phyloP scores from a whole-genome alignment of 2,329 filamentous ascomycete genomes.

The Hymenoscyphus albidus region DNA sequence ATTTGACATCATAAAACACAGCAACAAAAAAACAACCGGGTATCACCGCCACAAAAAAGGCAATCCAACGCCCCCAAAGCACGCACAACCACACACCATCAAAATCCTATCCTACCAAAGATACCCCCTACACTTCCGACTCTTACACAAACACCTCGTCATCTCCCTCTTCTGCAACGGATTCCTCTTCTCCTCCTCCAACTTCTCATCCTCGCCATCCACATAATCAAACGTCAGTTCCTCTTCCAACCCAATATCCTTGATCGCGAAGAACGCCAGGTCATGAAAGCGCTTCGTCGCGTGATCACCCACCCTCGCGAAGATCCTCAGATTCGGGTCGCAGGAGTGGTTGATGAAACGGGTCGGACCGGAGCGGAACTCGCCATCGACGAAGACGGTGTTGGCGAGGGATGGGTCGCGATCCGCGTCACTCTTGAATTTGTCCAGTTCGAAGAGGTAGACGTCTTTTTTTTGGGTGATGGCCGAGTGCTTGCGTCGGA shows the following conservation, averaged over 20 bases:
- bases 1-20: not conserved
- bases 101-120: conserved; percentile 52
- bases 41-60: not conserved
- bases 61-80: not conserved
- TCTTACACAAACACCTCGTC: conserved; percentile 59
- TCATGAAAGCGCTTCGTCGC: conserved; percentile 72
- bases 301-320: conserved; percentile 74
- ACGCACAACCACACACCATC: not conserved
- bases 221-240: conserved; percentile 81
- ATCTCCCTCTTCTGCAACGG: conserved; percentile 49
- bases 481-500: conserved; percentile 54
- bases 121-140: conserved; percentile 62
- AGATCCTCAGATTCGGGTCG: conserved; percentile 74
- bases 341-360: conserved; percentile 83
- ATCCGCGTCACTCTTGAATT: conserved; percentile 58
- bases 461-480: conserved; percentile 64
- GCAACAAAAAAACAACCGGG: not conserved
- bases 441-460: conserved; percentile 79
- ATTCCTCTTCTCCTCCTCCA: conserved; percentile 47
- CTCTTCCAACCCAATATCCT: conserved; percentile 59
- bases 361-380: conserved; percentile 73
- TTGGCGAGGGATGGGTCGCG: conserved; percentile 47
- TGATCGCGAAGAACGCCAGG: conserved; percentile 69
- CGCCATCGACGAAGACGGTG: conserved; percentile 60
- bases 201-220: conserved; percentile 53